Evolutionary conservation across 2,329 filamentous ascomycete genomes (phyloP).

Genomic region (Cladophialophora exuberans): DNA sequence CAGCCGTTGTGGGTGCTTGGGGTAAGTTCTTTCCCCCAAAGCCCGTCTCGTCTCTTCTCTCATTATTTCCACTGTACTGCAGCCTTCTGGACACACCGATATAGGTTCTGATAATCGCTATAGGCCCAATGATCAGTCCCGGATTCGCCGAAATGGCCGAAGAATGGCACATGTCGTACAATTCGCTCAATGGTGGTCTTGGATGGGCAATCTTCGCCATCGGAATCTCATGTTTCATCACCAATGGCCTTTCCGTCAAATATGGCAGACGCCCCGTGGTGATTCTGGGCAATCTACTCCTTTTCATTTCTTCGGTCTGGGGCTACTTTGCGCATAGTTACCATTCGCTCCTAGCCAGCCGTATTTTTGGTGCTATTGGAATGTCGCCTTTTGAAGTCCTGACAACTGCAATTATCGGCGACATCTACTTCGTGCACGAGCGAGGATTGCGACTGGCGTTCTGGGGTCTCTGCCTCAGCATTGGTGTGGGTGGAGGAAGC

Average conservation of each 20-base stretch:
- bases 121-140: slow-evolving; percentile 43
- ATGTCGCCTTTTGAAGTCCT: slow-evolving; percentile 32
- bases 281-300: slow-evolving; percentile 26
- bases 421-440: slow-evolving; percentile 52
- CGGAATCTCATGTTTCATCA: slow-evolving; percentile 35
- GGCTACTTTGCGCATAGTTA: slow-evolving; percentile 32
- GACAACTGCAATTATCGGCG: slow-evolving; percentile 43
- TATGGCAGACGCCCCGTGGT: slow-evolving; percentile 31
- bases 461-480: slow-evolving; percentile 46
- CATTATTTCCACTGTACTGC: too few relatives aligned
- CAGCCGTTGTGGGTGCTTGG: slow-evolving; percentile 41
- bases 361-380: slow-evolving; percentile 31
- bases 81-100: too few relatives aligned
- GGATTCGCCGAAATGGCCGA: slow-evolving; percentile 40
- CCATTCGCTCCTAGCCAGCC: slow-evolving; percentile 28
- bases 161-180: slow-evolving; percentile 40
- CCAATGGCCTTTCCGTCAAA: slow-evolving; percentile 28
- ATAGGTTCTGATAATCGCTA: too few relatives aligned
- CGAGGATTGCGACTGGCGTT: slow-evolving; percentile 44
- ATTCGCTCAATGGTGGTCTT: slow-evolving; percentile 39
- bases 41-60: too few relatives aligned
- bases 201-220: slow-evolving; percentile 41
- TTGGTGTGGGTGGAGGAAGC: slow-evolving; percentile 43
- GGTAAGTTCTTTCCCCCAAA: too few relatives aligned
- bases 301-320: slow-evolving; percentile 30